Conservation (phyloP, 768 basidiomycete genomes). For the Rubroboletus satanas region DNA sequence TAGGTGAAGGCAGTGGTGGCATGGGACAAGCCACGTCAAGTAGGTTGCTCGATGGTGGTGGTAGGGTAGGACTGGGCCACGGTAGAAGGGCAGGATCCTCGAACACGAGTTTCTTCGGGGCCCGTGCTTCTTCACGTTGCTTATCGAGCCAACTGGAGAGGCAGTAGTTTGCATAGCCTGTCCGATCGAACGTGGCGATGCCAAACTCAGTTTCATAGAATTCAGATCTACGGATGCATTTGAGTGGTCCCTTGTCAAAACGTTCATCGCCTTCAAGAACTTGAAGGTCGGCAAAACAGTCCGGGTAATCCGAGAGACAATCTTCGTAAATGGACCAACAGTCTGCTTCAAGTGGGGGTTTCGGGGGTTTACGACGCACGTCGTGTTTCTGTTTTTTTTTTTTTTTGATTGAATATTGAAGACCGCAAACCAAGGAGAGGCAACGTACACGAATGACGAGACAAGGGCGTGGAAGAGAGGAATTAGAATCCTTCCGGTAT, state of each 20-base stretch:
- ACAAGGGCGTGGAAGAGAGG: constrained; percentile 27
- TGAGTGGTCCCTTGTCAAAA: constrained; percentile 3
- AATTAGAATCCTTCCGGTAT: constrained; percentile 5
- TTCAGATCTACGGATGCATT: constrained; percentile 15
- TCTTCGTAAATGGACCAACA: constrained; percentile 28
- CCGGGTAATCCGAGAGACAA: constrained; percentile 21
- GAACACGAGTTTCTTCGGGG: constrained; percentile 18
- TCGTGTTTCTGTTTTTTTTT: constrained; percentile 19
- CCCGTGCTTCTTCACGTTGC: constrained; percentile 20
- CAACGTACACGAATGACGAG: constrained; percentile 24
- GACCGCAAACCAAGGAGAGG: not conserved
- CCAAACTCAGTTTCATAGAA: constrained; percentile 31
- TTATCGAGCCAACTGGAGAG: constrained; percentile 26
- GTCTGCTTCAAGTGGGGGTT: constrained; percentile 12
- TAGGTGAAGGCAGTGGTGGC: not conserved
- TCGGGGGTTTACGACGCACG: not conserved
- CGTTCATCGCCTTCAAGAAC: constrained; percentile 14
- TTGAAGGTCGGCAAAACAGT: constrained; percentile 16
- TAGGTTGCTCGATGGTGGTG: constrained; percentile 3
- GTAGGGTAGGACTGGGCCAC: constrained; percentile 19
- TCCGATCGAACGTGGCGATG: constrained; percentile 23
- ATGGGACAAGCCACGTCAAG: not conserved
- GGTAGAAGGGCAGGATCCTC: constrained; percentile 18
- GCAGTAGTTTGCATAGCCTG: constrained; percentile 27
- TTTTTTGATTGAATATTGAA: not conserved